phyloP scores from a whole-genome alignment of 1,139 yeast genomes.

The Hyphopichia fennica region DNA sequence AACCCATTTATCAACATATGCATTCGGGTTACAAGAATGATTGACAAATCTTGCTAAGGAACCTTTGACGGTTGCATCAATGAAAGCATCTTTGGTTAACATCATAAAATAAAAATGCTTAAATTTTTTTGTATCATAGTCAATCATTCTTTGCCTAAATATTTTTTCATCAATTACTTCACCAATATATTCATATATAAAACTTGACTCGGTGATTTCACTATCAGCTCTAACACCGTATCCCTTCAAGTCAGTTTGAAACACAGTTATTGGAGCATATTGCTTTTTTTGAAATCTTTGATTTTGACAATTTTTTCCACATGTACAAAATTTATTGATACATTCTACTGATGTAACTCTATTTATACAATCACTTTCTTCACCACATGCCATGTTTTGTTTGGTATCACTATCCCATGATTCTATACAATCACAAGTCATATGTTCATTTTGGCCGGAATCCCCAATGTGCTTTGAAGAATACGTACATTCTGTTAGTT shows the following conservation, averaged over 20 bases:
- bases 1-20: constrained; percentile 96
- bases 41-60: constrained; percentile 88
- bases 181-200: constrained; percentile 90
- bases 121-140: constrained; percentile 68
- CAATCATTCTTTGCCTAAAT: constrained; percentile 71
- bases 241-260: constrained; percentile 82
- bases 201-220: constrained; percentile 58
- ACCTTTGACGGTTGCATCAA: constrained; percentile 91
- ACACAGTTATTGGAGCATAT: constrained; percentile 73
- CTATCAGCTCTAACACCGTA: constrained; percentile 79
- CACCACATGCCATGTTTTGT: constrained; percentile 74
- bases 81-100: constrained; percentile 89
- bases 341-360: constrained; percentile 92
- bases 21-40: constrained; percentile 93
- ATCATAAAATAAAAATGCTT: constrained; percentile 96
- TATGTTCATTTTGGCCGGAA: constrained; percentile 67
- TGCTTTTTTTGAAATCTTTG: constrained; percentile 80
- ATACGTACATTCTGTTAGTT: constrained; percentile 61
- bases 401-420: constrained; percentile 35
- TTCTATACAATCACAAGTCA: constrained; percentile 87
- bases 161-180: constrained; percentile 81
- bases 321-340: constrained; percentile 65
- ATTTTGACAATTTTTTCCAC: constrained; percentile 81
- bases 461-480: constrained; percentile 58
- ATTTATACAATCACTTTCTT: constrained; percentile 87